Evolutionary conservation across 2,329 filamentous ascomycete genomes (phyloP), one percentile per base, ranked within the genome.

Genomic region (Penicillium thymicola): DNA sequence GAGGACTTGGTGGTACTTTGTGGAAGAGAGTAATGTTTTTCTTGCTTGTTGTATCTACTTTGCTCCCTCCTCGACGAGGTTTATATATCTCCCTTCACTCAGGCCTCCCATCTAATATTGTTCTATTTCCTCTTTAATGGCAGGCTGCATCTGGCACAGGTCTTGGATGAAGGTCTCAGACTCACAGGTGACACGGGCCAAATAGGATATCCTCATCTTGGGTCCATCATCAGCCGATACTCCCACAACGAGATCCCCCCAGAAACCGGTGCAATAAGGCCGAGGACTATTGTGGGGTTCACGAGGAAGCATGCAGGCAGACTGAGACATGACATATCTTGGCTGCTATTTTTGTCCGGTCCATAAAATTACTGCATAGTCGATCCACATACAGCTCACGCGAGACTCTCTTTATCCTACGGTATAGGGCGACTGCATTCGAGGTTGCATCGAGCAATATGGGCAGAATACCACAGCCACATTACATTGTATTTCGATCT

Each of bases 151-250:
- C 36, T 32, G 40, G 54, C 52, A 51, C 57, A 65, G 52, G 61
- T 65, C 58, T 60, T 48, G 59, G 62, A 61, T 41, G 56, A 46
- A 65, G 48, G 61, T 66, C 59, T 60, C 45, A 64, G 59, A 65
- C 45, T 57, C 32, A 13, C 42, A 54, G 52, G 42, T 51, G 59
- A 58, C 42, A 47, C 45, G 4, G 25, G 28, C 18, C 27, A 41
- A 43, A 50, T 44, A 44, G 18, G 55, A 46, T 42, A 18, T 5
- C 30, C 28, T 49, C 27, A 36, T 49, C n/a, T 27, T 37, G 18
- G 45, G 25, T 11, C 32, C 23, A 45, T 42, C 38, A 43, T 28
- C 36, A 27, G 44, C 46, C 44, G 47, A 51, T 25, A 40, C 9
- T 13, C 27, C 46, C 40, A 46, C 32, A 42, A 44, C 27, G 23